Conservation (phyloP, 2,329 filamentous ascomycete species). For the Fusarium brachygibbosum region DNA sequence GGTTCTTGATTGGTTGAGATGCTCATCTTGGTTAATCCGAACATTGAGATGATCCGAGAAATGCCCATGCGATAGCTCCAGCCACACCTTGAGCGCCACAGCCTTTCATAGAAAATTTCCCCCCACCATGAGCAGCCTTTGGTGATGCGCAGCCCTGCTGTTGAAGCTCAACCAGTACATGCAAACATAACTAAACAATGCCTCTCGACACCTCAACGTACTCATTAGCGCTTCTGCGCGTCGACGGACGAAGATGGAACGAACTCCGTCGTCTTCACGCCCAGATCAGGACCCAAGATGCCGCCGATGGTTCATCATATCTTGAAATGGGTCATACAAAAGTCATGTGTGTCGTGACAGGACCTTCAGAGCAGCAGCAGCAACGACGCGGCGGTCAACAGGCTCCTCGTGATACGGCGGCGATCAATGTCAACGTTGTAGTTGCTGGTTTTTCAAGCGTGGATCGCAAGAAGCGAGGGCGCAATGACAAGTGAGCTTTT, state of each 20-base stretch:
- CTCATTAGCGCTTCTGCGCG: slow-evolving; percentile 83
- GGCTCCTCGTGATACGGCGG: slow-evolving; percentile 62
- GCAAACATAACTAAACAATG: slow-evolving; percentile 70
- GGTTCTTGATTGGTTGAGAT: neutral
- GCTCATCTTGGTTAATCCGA: slow-evolving; percentile 31
- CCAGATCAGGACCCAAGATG: slow-evolving; percentile 91
- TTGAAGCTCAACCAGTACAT: slow-evolving; percentile 6
- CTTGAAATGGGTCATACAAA: slow-evolving; percentile 98
- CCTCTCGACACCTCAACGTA: slow-evolving; percentile 96
- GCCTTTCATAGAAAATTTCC: slow-evolving; percentile 37
- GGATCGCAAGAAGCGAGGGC: slow-evolving; percentile 81
- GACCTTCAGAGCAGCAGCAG: slow-evolving; percentile 77
- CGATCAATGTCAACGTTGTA: slow-evolving; percentile 84
- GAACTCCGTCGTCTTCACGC: slow-evolving; percentile 90
- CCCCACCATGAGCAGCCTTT: slow-evolving; percentile 44
- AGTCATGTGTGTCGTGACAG: slow-evolving; percentile 91
- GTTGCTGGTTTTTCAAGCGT: slow-evolving; percentile 90
- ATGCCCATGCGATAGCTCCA: neutral
- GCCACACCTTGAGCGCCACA: slow-evolving; percentile 47
- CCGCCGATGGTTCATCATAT: slow-evolving; percentile 92
- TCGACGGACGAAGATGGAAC: slow-evolving; percentile 94
- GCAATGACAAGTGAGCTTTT: slow-evolving; percentile 79
- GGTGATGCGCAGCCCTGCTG: slow-evolving; percentile 16
- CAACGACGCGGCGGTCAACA: slow-evolving; percentile 58
- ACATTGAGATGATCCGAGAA: slow-evolving; percentile 23